A percentile compares a stretch with the other conserved stretches of the same genome.
phyloP scores from a whole-genome alignment of 2,329 filamentous ascomycete genomes.

The Apiospora aurea region DNA sequence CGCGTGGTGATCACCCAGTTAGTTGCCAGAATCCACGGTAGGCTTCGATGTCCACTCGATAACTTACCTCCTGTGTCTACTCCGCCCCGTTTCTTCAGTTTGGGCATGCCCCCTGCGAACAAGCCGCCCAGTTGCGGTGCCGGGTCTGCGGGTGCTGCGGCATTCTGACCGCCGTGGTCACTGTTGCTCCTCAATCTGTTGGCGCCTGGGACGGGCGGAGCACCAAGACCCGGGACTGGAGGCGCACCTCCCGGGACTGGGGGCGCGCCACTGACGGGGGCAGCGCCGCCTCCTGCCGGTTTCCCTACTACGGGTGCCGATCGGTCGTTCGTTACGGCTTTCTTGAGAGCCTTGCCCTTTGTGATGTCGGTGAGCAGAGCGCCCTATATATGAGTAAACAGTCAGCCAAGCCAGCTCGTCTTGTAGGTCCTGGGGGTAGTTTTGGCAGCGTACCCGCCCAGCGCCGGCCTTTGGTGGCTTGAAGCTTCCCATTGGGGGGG shows the following conservation, averaged over 20 bases:
- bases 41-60: neutral
- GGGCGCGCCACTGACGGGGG: slow-evolving; percentile 58
- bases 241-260: slow-evolving; percentile 65
- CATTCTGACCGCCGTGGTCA: slow-evolving; percentile 65
- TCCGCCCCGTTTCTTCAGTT: slow-evolving; percentile 84
- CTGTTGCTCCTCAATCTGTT: slow-evolving; percentile 85
- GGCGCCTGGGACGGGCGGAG: slow-evolving; percentile 70
- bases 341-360: slow-evolving; percentile 82
- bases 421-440: neutral
- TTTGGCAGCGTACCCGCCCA: slow-evolving; percentile 8
- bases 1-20: slow-evolving; percentile 32
- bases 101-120: slow-evolving; percentile 95
- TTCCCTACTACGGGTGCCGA: slow-evolving; percentile 78
- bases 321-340: slow-evolving; percentile 89
- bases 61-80: slow-evolving; percentile 73
- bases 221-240: slow-evolving; percentile 75
- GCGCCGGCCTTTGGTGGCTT: slow-evolving; percentile 1
- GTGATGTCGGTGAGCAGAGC: slow-evolving; percentile 87
- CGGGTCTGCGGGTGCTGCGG: slow-evolving; percentile 56
- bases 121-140: slow-evolving; percentile 86
- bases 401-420: slow-evolving; percentile 36
- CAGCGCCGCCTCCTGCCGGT: slow-evolving; percentile 61
- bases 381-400: slow-evolving; percentile 60
- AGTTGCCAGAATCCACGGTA: neutral
- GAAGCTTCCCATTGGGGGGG: slow-evolving; percentile 67